A percentile compares a stretch with the other conserved stretches of the same genome.
These are phyloP conservation scores for Sergeia podlipaevii DNA, from an alignment of 208 protist genomes.

Conservation along the genomic window DNA sequence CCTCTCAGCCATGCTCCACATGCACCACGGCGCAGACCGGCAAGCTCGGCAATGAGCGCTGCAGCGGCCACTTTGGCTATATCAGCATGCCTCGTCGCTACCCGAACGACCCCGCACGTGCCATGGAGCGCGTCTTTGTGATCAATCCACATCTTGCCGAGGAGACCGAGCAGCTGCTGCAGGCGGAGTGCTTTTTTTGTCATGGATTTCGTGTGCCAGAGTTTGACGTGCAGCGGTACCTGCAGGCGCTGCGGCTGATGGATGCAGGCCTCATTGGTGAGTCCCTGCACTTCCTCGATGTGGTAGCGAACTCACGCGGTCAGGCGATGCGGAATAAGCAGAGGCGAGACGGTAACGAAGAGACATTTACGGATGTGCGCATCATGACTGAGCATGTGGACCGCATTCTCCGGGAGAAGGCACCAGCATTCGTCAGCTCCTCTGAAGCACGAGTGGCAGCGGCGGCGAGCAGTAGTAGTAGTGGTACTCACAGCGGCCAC, in stretches of 20 bases:
- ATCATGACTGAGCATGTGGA: constrained; percentile 60
- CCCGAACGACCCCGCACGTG: constrained; percentile 37
- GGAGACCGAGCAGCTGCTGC: constrained; percentile 75
- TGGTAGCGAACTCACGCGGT: constrained; percentile 52
- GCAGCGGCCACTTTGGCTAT: constrained; percentile 84
- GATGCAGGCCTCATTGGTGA: constrained; percentile 72
- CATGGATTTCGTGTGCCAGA: constrained; percentile 65
- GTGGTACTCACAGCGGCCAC: background rate
- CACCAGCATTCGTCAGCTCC: background rate
- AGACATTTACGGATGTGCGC: constrained; percentile 57
- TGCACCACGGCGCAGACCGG: constrained; percentile 55
- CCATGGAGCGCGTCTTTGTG: constrained; percentile 44
- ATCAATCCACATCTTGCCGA: constrained; percentile 81
- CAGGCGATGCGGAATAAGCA: constrained; percentile 42
- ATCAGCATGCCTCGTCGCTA: constrained; percentile 78
- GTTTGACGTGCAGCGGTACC: constrained; percentile 84
- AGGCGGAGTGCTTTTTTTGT: constrained; percentile 87
- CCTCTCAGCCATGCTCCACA: constrained; percentile 76
- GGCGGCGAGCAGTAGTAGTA: too few relatives aligned
- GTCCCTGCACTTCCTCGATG: constrained; percentile 74
- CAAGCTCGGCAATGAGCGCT: constrained; percentile 85
- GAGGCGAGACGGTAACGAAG: constrained; percentile 59
- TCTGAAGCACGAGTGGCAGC: background rate
- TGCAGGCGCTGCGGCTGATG: constrained; percentile 67
- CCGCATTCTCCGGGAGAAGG: constrained; percentile 30